phyloP scores from a whole-genome alignment of 768 basidiomycete genomes.

The Sistotremastrum niveocremeum region DNA sequence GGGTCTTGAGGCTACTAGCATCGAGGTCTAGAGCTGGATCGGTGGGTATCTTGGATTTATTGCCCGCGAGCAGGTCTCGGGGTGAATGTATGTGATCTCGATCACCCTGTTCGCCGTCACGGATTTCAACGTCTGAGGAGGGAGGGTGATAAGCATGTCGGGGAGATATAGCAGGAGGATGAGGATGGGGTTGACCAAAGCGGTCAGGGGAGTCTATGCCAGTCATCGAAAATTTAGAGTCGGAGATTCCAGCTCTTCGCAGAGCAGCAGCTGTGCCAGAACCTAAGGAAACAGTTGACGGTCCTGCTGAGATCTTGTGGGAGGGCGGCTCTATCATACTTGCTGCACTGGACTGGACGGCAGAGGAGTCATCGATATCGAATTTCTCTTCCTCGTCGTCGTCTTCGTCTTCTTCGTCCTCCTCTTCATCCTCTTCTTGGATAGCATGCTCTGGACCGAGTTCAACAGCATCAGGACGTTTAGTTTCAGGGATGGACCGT shows the following conservation, averaged over 20 bases:
- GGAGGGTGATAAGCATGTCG: constrained; percentile 38
- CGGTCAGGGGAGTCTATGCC: constrained; percentile 55
- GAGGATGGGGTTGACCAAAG: constrained; percentile 38
- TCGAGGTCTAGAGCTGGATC: constrained; percentile 37
- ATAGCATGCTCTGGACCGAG: constrained; percentile 1
- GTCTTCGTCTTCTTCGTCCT: constrained; percentile 18
- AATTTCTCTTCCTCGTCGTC: constrained; percentile 51
- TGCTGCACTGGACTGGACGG: constrained; percentile 25
- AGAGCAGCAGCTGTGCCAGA: constrained; percentile 10
- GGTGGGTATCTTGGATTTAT: constrained; percentile 44
- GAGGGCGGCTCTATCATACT: constrained; percentile 8
- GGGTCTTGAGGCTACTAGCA: constrained; percentile 42
- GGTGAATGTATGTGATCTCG: constrained; percentile 39
- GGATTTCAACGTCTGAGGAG: neutral
- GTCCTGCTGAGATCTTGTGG: constrained; percentile 15
- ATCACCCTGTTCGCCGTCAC: constrained; percentile 30
- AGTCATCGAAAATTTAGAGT: constrained; percentile 23
- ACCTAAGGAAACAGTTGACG: constrained; percentile 17
- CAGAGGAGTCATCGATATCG: constrained; percentile 87
- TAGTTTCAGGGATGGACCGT: constrained; percentile 2
- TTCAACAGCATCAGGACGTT: constrained; percentile 4
- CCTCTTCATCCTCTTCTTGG: constrained; percentile 15
- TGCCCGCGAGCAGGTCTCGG: constrained; percentile 20
- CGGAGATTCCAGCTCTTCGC: constrained; percentile 12
- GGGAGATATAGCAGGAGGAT: constrained; percentile 30